Conservation (phyloP, 768 basidiomycete species). For the Auriscalpium vulgare region DNA sequence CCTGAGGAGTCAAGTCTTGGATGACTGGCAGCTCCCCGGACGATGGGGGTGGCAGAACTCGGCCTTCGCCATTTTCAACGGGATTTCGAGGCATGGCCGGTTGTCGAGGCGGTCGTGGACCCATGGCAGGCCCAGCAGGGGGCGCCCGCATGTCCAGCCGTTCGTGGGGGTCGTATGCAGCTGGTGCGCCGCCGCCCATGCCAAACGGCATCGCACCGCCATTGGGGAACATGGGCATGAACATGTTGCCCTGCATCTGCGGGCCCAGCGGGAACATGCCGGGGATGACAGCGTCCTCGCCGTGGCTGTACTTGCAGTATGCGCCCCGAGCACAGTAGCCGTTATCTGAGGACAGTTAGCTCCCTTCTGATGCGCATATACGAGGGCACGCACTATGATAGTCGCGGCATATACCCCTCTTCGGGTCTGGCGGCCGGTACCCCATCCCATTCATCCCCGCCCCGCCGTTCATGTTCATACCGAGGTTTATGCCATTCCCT, state of each 20-base stretch:
- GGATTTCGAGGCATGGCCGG: slow-evolving; percentile 51
- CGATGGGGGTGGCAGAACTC: slow-evolving; percentile 28
- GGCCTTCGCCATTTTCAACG: slow-evolving; percentile 32
- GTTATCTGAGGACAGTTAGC: slow-evolving; percentile 46
- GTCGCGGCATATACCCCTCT: slow-evolving; percentile 78
- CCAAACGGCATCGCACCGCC: slow-evolving; percentile 47
- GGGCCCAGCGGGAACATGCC: slow-evolving; percentile 53
- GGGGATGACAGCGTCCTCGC: slow-evolving; percentile 78
- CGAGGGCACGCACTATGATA: slow-evolving; percentile 70
- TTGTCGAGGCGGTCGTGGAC: slow-evolving; percentile 35
- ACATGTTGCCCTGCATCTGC: slow-evolving; percentile 38
- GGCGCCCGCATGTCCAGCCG: slow-evolving; percentile 71
- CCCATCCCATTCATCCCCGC: slow-evolving; percentile 17
- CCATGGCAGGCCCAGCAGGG: slow-evolving; percentile 20
- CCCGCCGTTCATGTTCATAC: slow-evolving; percentile 18
- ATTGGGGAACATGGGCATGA: slow-evolving; percentile 61
- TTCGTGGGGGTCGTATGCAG: slow-evolving; percentile 72
- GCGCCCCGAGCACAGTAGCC: slow-evolving; percentile 88
- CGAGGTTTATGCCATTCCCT: slow-evolving; percentile 17
- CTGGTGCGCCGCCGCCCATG: slow-evolving; percentile 30
- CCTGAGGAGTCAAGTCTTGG: slow-evolving; percentile 68
- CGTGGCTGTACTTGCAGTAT: slow-evolving; percentile 88
- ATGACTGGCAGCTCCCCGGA: slow-evolving; percentile 78
- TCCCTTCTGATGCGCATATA: background rate
- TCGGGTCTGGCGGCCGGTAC: slow-evolving; percentile 67